Base-by-base conservation (phyloP, 192 early-diverging fungal species). In the Linnemannia elongata region DNA sequence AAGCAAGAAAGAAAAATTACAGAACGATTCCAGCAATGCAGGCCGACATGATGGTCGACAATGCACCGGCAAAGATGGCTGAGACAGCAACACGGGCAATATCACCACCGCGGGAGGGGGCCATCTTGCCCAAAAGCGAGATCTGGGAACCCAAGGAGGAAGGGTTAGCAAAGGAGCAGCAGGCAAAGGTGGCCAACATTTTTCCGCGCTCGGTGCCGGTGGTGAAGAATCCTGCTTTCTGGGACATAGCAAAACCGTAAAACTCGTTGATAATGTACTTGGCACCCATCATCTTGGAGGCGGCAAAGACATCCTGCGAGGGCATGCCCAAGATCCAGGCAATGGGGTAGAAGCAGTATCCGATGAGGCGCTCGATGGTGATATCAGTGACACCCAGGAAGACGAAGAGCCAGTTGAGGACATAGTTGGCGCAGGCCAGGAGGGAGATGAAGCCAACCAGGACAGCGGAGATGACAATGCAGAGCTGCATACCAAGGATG, bases 121-220 rank as follows among this genome's bases (percentile, higher is more conserved):
- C 94, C 85, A 98, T 91, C 74, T 94, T 90, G 66, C 95, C 94
- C 78, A 97, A 83, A 35, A 91, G 77, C 77, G 94, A 94, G 72
- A 96, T 94, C 90, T 97, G 95, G 79, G 94, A 95, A 60, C 96
- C 97, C 87, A 97, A 94, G 77, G 94, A 94, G 18, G 92, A 92
- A 24, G 97, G 89, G 91, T 97, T 98, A 38, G 95, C 96, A 79
- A 96, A 98, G n/a, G 95, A 95, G 76, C 96, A 97, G 73, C 96
- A 92, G 30, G 96, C 96, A 88, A 96, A 96, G 39, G 95, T 94
- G 17, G 90, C 82, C 54, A 96, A 91, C 22, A 88, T 79, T 27
- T 78, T 71, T 1, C 89, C 90, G 75, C 95, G 94, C 18, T 66
- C 45, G 17, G 89, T 79, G 63, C 92, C 85, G 66, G 57, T 55